Base-by-base conservation (phyloP, 345 rosid genomes). In the Brassica carinata region DNA sequence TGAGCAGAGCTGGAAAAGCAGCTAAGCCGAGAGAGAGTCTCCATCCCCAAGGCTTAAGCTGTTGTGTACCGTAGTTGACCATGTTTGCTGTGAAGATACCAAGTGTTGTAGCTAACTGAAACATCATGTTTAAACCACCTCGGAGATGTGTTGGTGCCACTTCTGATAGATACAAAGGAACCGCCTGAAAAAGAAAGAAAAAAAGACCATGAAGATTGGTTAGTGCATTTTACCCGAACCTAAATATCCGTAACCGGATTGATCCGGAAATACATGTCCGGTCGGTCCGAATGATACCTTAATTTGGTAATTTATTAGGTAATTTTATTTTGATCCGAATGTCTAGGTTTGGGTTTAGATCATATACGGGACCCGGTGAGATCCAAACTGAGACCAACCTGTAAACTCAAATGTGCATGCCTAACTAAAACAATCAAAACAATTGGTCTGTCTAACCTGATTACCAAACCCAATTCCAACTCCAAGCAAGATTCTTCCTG, bases 391-490 rank as follows among this genome's bases (percentile, higher is more conserved):
- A 3, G 11, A 4, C 53, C n/a, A 0, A 43, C 11, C 3, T 2
- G 45, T 1, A 43, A 3, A 43, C 3, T 10, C 2, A 17, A 13
- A n/a, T 53, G 18, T 5, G 0, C 18, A 53, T 53, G 18, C 58
- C 19, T 53, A 53, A 2, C 58, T 53, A n/a, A n/a, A 15, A 53
- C 55, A 71, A 38, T 3, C 15, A 31, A 17, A 8, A 33, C 7
- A n/a, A 33, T 1, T 5, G 58, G 9, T 40, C 33, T 18, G 33
- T 18, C 83, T 71, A 66, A 92, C 98, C 94, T 96, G 98, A 82
- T 96, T 96, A 53, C 98, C 98, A n/a, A 96, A 92, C 51, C 99
- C 98, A 73, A 96, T 96, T 70, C 99, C 98, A 69, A 93, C n/a
- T 1, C 99, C 97, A 14, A 96, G 95, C 92, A 96, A 85, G 82